Percentiles rank a stretch among this genome's conserved stretches.
These are phyloP conservation scores for Taphrina wiesneri DNA, from an alignment of 1,139 yeast species.

Conservation along the genomic window DNA sequence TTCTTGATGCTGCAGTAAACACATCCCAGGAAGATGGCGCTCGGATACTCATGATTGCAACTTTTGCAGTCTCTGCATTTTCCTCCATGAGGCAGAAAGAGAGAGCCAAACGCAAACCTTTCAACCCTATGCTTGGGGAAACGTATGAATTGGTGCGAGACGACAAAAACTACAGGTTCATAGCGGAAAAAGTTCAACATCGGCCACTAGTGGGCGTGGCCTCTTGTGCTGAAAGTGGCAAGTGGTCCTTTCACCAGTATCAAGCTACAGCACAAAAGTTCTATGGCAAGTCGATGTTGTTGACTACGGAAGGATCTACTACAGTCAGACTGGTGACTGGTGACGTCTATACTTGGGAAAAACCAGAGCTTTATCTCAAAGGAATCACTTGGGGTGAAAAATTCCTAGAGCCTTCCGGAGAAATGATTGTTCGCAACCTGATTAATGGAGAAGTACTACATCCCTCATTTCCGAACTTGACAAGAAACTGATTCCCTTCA, in stretches of 20 bases:
- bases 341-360: slow-evolving; percentile 63
- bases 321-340: slow-evolving; percentile 36
- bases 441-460: slow-evolving; percentile 58
- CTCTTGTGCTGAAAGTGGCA: slow-evolving; percentile 65
- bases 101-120: slow-evolving; percentile 81
- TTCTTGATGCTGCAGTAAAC: slow-evolving; percentile 63
- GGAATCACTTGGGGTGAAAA: slow-evolving; percentile 93
- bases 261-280: slow-evolving; percentile 84
- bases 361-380: slow-evolving; percentile 78
- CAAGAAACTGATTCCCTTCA: background rate
- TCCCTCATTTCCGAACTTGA: slow-evolving; percentile 43
- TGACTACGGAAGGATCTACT: slow-evolving; percentile 66
- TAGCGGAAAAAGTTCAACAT: slow-evolving; percentile 79
- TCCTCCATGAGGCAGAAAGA: slow-evolving; percentile 72
- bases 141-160: slow-evolving; percentile 82
- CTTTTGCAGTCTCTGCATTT: slow-evolving; percentile 76
- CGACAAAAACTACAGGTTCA: slow-evolving; percentile 65
- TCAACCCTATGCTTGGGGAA: slow-evolving; percentile 87
- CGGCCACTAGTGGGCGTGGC: slow-evolving; percentile 77
- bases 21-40: slow-evolving; percentile 54
- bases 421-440: slow-evolving; percentile 62
- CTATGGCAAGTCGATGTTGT: slow-evolving; percentile 92
- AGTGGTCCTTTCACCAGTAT: slow-evolving; percentile 76
- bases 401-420: slow-evolving; percentile 82
- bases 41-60: slow-evolving; percentile 63